A percentile compares a stretch with the other conserved stretches of the same genome.
phyloP scores from a whole-genome alignment of 2,329 filamentous ascomycete species.

The Botrytis pseudocinerea region DNA sequence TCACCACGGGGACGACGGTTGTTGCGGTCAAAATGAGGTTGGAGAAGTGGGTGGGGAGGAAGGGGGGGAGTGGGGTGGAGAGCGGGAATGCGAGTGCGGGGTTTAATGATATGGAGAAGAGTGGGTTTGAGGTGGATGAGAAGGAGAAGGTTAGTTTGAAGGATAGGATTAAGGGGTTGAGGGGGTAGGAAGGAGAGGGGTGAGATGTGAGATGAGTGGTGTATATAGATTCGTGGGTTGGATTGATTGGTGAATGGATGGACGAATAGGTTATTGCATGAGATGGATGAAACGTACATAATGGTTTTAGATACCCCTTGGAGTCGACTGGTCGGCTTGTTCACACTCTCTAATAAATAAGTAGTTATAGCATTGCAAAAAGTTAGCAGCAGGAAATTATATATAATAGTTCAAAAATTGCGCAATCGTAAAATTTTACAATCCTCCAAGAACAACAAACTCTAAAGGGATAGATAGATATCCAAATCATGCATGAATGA shows the following conservation, averaged over 20 bases:
- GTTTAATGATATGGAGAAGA: background rate
- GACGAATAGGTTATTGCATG: background rate
- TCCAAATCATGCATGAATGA: background rate
- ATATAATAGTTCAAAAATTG: background rate
- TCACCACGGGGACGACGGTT: background rate
- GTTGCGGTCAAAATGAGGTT: constrained; percentile 3
- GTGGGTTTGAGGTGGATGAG: background rate
- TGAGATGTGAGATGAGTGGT: too few relatives aligned
- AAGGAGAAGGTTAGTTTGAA: background rate
- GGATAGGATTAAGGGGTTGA: constrained; percentile 7
- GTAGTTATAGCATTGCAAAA: background rate
- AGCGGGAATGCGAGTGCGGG: background rate
- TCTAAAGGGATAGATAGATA: background rate
- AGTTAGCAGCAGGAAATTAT: background rate
- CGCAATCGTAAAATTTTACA: background rate
- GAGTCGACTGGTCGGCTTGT: constrained; percentile 16
- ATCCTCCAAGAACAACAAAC: background rate
- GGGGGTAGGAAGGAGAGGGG: background rate
- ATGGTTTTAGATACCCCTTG: background rate
- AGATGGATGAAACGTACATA: background rate
- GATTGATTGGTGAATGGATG: background rate
- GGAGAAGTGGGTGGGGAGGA: background rate
- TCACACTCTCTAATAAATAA: background rate
- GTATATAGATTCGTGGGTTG: background rate
- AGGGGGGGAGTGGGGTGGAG: background rate